Evolutionary conservation across 805 yeast species (phyloP).

Genomic region (Candida ulmi): DNA sequence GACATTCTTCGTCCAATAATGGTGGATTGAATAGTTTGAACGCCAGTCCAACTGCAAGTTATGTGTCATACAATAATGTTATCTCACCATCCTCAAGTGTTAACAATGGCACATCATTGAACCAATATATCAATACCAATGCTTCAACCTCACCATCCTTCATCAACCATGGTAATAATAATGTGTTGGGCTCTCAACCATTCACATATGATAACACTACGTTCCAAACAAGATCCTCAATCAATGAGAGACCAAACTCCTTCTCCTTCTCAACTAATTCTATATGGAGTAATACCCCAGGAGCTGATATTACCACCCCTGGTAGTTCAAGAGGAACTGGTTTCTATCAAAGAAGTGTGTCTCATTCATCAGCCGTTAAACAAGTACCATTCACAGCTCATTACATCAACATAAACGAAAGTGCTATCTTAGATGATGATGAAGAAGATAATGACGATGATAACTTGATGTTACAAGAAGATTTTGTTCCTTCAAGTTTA

Average conservation of each 20-base stretch:
- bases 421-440: constrained; percentile 32
- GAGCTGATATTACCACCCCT: background rate
- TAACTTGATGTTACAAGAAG: constrained; percentile 50
- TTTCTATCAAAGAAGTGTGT: constrained; percentile 12
- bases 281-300: constrained; percentile 13
- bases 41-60: constrained; percentile 1
- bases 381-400: background rate
- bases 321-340: background rate
- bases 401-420: constrained; percentile 6
- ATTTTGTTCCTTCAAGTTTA: constrained; percentile 75
- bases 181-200: constrained; percentile 6
- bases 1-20: no score
- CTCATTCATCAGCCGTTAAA: constrained; percentile 14
- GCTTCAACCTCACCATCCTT: background rate
- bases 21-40: background rate
- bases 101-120: background rate
- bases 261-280: constrained; percentile 11
- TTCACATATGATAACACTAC: constrained; percentile 1
- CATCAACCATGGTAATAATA: background rate
- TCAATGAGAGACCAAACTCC: constrained; percentile 7
- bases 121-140: background rate
- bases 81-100: background rate
- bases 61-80: background rate
- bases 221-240: constrained; percentile 12
- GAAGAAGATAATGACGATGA: constrained; percentile 30